Evolutionary conservation across 345 rosid species (phyloP).

Genomic region (Pelargonium nanum): DNA sequence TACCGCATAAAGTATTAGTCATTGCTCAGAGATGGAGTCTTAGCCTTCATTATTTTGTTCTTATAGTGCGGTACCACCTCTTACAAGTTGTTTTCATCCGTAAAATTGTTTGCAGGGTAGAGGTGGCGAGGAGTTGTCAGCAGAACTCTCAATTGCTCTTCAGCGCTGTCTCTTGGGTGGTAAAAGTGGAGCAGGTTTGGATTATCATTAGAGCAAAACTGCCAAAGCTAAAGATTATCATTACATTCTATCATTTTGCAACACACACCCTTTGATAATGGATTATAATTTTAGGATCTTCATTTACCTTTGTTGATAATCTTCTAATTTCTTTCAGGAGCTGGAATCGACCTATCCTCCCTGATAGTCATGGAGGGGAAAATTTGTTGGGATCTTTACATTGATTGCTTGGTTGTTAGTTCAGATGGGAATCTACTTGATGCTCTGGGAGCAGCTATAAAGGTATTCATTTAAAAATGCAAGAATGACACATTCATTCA

Average conservation of each 20-base stretch:
- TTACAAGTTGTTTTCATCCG: not conserved
- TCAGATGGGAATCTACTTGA: constrained; percentile 82
- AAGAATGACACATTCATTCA: not conserved
- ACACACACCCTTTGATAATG: not conserved
- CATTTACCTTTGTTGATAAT: not conserved
- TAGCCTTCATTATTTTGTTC: not conserved
- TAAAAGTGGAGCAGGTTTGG: constrained; percentile 81
- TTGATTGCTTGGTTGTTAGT: constrained; percentile 77
- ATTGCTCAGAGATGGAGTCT: not conserved
- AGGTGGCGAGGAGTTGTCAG: constrained; percentile 82
- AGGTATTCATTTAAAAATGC: constrained; percentile 27
- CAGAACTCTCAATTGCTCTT: constrained; percentile 69
- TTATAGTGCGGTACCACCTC: not conserved
- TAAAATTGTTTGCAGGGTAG: constrained; percentile 47
- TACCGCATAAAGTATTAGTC: not conserved
- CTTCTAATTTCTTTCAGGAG: constrained; percentile 34
- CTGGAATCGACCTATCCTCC: constrained; percentile 71
- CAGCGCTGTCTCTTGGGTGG: constrained; percentile 76
- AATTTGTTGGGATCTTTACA: constrained; percentile 87
- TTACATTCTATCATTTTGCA: too few species aligned
- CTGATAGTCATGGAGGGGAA: constrained; percentile 71
- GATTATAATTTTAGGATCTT: not conserved
- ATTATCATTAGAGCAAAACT: not conserved
- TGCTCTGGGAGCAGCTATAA: constrained; percentile 70
- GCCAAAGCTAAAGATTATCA: not conserved